Evolutionary conservation across 192 early-diverging fungal genomes (phyloP), one percentile per base, ranked within the genome.

Genomic region (Coemansia sp.): DNA sequence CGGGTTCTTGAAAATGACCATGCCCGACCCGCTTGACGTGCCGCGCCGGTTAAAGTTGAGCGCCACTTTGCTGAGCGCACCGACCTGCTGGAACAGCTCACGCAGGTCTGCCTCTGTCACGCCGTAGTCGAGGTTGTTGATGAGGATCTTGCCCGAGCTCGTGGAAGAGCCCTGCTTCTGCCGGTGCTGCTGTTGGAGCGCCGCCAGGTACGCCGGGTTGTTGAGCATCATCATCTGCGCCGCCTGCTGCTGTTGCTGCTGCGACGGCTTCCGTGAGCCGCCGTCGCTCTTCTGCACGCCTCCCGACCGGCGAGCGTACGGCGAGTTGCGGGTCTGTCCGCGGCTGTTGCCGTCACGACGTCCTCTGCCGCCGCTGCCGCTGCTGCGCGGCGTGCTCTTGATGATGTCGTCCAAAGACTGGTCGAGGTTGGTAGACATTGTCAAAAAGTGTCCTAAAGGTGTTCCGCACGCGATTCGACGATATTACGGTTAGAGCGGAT

Each of bases 391-490:
- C 38, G 59, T 71, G 64, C 62, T 58, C 63, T 50, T 70, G 54
- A 80, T 80, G 59, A 80, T 80, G 12, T 80, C 77, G 27, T 80
- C 77, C 43, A 80, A 72, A 24, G 77, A 80, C 71, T 64, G 69
- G 72, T 80, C 77, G 32, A 80, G 71, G 69, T 73, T 70, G 53
- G 68, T 66, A 43, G 77, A 62, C 77, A 80, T 80, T 54, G 41
- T 45, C 41, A 45, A n/a, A 45, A 45, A 14, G 41, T 45, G 41
- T 45, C 41, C 41, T 45, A 45, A 16, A 45, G 14, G 12, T 45
- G 41, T 45, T 45, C 14, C 41, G 41, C 41, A 41, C 39, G 41
- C 41, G 41, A 45, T 45, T 45, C 12, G 16, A 45, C 41, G 5
- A 16, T n/a, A 45, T 45, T 2, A n/a, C 32, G 14, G 54, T 45